phyloP scores from a whole-genome alignment of 805 yeast species.

The Starmera quercuum region DNA sequence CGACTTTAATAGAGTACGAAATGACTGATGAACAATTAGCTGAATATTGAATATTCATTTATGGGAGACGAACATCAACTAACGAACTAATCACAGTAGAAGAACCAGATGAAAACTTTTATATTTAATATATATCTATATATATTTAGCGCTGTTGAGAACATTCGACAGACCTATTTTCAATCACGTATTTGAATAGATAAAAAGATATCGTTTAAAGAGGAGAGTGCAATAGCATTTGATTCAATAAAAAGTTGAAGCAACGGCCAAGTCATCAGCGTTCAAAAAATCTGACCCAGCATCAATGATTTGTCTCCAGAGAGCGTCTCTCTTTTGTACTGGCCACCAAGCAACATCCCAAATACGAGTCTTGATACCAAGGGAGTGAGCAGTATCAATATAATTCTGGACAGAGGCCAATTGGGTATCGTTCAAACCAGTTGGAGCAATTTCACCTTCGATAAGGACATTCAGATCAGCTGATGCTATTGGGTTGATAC shows the following conservation, averaged over 20 bases:
- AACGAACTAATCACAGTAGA: too few relatives aligned
- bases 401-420: constrained; percentile 21
- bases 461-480: constrained; percentile 30
- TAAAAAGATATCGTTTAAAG: too few relatives aligned
- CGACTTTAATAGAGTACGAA: constrained; percentile 54
- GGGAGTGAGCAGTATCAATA: constrained; percentile 36
- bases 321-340: constrained; percentile 29
- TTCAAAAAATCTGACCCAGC: constrained; percentile 55
- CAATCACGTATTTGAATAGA: too few relatives aligned
- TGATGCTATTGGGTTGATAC: constrained; percentile 33
- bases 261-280: constrained; percentile 52
- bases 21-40: constrained; percentile 24
- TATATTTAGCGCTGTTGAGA: too few relatives aligned
- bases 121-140: too few relatives aligned
- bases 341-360: constrained; percentile 82
- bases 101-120: too few relatives aligned
- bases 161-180: too few relatives aligned
- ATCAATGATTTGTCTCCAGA: constrained; percentile 42
- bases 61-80: too few relatives aligned
- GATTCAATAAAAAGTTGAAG: constrained; percentile 9
- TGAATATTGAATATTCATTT: constrained; percentile 16
- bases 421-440: constrained; percentile 31
- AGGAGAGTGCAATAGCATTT: too few relatives aligned
- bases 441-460: constrained; percentile 8
- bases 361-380: constrained; percentile 49